Conservation (phyloP, 2,329 filamentous ascomycete genomes). For the Fusarium brevicatenulatum region DNA sequence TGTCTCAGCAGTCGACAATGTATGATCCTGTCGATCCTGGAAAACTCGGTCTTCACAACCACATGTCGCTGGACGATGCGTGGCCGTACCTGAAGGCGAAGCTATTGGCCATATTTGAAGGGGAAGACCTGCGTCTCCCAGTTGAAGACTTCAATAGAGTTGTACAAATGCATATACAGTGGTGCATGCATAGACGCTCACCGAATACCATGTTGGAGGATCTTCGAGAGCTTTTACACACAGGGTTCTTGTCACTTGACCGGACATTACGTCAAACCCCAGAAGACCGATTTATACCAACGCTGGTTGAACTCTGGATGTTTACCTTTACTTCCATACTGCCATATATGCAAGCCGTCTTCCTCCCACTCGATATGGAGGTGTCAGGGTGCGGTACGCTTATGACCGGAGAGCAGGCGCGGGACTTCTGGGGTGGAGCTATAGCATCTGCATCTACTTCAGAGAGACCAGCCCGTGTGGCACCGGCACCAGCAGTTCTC, state of each 20-base stretch:
- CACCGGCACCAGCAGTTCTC: conserved; percentile 65
- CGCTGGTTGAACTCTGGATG: conserved; percentile 93
- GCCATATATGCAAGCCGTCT: conserved; percentile 95
- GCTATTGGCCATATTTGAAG: conserved; percentile 81
- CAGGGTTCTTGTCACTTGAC: conserved; percentile 87
- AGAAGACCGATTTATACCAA: conserved; percentile 89
- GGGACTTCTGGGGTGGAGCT: conserved; percentile 89
- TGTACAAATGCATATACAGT: conserved; percentile 81
- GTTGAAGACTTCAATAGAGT: conserved; percentile 86
- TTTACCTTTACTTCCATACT: conserved; percentile 90
- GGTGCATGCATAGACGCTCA: conserved; percentile 77
- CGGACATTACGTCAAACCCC: conserved; percentile 81
- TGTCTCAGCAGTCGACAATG: conserved; percentile 56
- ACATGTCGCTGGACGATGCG: conserved; percentile 79
- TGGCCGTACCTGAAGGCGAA: conserved; percentile 84
- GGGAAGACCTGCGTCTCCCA: conserved; percentile 80
- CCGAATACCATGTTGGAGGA: conserved; percentile 80
- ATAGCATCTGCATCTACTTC: conserved; percentile 52
- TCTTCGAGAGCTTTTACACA: conserved; percentile 76
- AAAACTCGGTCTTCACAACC: conserved; percentile 69
- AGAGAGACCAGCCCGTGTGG: conserved; percentile 55
- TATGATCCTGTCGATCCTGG: conserved; percentile 65
- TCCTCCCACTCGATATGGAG: conserved; percentile 91
- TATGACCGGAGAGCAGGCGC: conserved; percentile 80
- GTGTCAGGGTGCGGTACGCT: conserved; percentile 86